A percentile compares a stretch with the other conserved stretches of the same genome.
These are phyloP conservation scores for Sanghuangporus weigelae DNA, from an alignment of 1,284 basidiomycete genomes.

Conservation along the genomic window DNA sequence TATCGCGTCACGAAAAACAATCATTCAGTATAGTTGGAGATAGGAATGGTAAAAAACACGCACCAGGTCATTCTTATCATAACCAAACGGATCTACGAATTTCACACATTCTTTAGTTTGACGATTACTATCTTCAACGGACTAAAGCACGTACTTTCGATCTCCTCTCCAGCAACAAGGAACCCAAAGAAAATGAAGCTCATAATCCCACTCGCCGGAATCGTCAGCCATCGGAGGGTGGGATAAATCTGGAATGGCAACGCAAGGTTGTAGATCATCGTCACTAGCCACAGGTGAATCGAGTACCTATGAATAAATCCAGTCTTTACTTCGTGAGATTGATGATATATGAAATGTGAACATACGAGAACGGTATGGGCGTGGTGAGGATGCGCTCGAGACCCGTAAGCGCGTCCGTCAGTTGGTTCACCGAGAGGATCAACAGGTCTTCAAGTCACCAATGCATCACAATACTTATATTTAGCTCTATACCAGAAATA, in stretches of 20 bases:
- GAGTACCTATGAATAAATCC: conserved; percentile 41
- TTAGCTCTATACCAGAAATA: no score
- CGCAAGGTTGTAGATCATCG: conserved; percentile 50
- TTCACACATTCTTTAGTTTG: not conserved
- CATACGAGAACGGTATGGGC: conserved; percentile 74
- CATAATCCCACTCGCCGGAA: conserved; percentile 50
- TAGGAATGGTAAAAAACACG: conserved; percentile 20
- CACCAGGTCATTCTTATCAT: conserved; percentile 66
- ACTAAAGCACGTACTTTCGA: conserved; percentile 47
- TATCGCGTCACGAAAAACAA: conserved; percentile 20
- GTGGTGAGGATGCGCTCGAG: conserved; percentile 76
- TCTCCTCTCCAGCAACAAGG: conserved; percentile 64
- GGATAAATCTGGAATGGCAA: conserved; percentile 69
- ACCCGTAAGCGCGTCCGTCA: conserved; percentile 65
- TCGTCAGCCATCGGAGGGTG: conserved; percentile 57
- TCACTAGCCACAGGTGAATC: conserved; percentile 60
- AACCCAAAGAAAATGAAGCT: conserved; percentile 68
- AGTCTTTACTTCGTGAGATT: not conserved
- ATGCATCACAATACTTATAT: no score
- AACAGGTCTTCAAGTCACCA: conserved; percentile 45
- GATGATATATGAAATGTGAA: conserved; percentile 7
- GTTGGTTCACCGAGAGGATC: conserved; percentile 44
- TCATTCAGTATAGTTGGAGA: not conserved
- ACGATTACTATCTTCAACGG: not conserved
- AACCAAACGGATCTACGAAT: conserved; percentile 51